Percentiles rank a stretch among this genome's conserved stretches.
Evolutionary conservation across 176 grass and related monocot genomes (phyloP).

Genomic region (Carex parvula): DNA sequence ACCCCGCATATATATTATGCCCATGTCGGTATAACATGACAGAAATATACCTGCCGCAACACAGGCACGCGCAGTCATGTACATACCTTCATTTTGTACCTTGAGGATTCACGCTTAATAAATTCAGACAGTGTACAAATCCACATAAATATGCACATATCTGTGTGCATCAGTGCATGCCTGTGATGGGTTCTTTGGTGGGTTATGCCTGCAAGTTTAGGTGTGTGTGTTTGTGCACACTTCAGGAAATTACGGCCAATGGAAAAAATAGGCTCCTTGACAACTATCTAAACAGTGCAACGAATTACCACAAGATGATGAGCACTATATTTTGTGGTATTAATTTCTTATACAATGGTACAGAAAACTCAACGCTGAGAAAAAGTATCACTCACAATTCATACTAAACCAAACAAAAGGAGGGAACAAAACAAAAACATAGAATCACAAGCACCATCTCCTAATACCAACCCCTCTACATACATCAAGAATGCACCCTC

Average conservation of each 20-base stretch:
- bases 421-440: neutral
- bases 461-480: conserved; percentile 6
- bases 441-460: neutral
- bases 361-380: neutral
- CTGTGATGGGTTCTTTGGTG: neutral
- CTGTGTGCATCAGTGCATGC: neutral
- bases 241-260: neutral
- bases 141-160: neutral
- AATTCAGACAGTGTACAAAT: neutral
- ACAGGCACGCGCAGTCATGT: neutral
- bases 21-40: neutral
- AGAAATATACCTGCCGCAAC: neutral
- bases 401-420: neutral
- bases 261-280: neutral
- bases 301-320: neutral
- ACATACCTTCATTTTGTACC: neutral
- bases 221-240: neutral
- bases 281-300: neutral
- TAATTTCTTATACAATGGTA: conserved; percentile 23
- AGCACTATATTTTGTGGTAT: conserved; percentile 7
- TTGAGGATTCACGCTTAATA: neutral
- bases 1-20: neutral
- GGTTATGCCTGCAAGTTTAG: neutral
- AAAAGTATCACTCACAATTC: neutral
- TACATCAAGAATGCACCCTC: conserved; percentile 9